These are phyloP conservation scores for Eucalyptus guilfoylei DNA, from an alignment of 345 rosid genomes.

Conservation along the genomic window DNA sequence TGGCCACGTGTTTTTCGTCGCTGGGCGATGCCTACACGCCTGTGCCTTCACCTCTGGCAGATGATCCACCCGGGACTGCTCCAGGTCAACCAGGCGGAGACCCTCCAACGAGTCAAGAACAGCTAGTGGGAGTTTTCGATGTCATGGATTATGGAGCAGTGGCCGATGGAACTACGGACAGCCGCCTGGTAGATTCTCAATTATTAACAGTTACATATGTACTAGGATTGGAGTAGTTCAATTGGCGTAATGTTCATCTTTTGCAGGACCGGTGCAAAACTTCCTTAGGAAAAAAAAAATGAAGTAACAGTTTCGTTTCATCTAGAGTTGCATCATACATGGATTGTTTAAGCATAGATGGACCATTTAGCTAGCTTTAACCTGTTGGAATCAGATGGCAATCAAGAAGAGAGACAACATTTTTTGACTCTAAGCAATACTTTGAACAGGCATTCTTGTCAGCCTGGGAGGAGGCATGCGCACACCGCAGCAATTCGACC, in stretches of 20 bases:
- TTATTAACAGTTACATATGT: neutral
- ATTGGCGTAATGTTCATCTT: neutral
- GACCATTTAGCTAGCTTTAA: neutral
- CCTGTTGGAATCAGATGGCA: neutral
- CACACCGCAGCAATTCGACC: neutral
- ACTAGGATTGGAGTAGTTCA: neutral
- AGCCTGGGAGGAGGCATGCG: slow-evolving; percentile 1
- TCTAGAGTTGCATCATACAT: neutral
- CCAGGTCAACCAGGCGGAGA: neutral
- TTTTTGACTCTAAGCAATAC: neutral
- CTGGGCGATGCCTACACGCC: neutral
- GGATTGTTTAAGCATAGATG: neutral
- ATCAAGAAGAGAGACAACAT: neutral
- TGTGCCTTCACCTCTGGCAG: neutral
- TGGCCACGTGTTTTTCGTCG: neutral
- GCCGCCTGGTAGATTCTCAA: slow-evolving; percentile 4
- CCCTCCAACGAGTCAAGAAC: neutral
- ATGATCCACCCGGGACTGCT: neutral
- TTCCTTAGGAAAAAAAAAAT: neutral
- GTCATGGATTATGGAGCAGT: slow-evolving; percentile 28
- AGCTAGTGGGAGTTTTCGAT: neutral
- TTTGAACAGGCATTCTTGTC: neutral
- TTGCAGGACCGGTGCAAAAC: neutral
- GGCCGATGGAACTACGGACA: slow-evolving; percentile 17
- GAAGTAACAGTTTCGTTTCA: neutral